A percentile compares a stretch with the other conserved stretches of the same genome.
These are phyloP conservation scores for Picea mariana DNA, from an alignment of 83 land plant genomes.

Conservation along the genomic window DNA sequence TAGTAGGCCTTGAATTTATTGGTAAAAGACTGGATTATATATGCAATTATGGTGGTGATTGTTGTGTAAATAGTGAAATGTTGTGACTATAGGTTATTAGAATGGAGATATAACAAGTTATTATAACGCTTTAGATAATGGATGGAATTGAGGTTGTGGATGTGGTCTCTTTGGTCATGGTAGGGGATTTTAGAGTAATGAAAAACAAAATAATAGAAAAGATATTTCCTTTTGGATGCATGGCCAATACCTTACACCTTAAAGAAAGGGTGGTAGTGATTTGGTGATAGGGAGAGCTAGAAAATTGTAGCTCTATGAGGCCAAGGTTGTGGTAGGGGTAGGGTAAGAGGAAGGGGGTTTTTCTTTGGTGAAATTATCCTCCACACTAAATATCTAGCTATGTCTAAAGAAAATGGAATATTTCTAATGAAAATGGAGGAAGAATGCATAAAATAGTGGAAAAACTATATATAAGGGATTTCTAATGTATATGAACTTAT, in stretches of 20 bases:
- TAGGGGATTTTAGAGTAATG: conserved; percentile 8
- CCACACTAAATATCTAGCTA: too few species aligned
- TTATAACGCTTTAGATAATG: background rate
- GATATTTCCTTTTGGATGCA: conserved; percentile 11
- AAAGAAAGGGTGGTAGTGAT: conserved; percentile 7
- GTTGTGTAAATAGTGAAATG: background rate
- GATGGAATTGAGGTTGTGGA: conserved; percentile 13
- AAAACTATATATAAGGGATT: too few species aligned
- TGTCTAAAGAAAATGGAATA: too few species aligned
- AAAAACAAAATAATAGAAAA: conserved; percentile 4
- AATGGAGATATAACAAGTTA: conserved; percentile 7
- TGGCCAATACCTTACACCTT: background rate
- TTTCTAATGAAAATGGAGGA: too few species aligned
- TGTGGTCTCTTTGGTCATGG: conserved; percentile 2
- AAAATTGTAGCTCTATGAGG: background rate
- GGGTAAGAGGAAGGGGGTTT: background rate
- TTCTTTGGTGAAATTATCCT: too few species aligned
- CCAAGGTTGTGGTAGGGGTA: conserved; percentile 12
- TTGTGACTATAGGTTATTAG: background rate
- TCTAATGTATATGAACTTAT: too few species aligned
- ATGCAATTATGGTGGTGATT: too few species aligned
- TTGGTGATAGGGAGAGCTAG: background rate
- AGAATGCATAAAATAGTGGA: too few species aligned
- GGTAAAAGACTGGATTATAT: too few species aligned
- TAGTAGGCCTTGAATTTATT: too few species aligned